phyloP scores from a whole-genome alignment of 805 yeast species.

The Wickerhamomyces bisporus region DNA sequence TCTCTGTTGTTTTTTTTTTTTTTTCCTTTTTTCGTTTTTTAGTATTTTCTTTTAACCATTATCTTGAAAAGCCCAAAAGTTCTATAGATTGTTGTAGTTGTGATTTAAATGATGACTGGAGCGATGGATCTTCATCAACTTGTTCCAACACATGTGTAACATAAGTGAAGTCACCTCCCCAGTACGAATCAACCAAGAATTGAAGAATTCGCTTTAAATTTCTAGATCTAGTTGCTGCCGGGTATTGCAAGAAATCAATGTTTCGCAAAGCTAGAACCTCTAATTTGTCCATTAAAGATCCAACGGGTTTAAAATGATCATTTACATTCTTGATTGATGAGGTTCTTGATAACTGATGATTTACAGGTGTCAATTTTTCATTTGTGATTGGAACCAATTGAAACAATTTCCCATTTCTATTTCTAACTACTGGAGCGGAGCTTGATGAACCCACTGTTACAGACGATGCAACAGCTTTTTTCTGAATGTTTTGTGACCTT shows the following conservation, averaged over 20 bases:
- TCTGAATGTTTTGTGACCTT: not conserved
- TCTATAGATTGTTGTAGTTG: slow-evolving; percentile 16
- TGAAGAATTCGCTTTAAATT: slow-evolving; percentile 28
- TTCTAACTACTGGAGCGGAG: not conserved
- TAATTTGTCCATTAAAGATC: slow-evolving; percentile 13
- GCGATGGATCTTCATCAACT: slow-evolving; percentile 11
- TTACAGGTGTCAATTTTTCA: too few relatives aligned
- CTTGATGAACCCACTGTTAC: too few relatives aligned
- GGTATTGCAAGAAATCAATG: slow-evolving; percentile 28
- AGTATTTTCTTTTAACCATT: too few relatives aligned
- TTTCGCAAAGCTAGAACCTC: slow-evolving; percentile 26
- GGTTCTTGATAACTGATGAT: not conserved
- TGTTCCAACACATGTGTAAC: slow-evolving; percentile 9
- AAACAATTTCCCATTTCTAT: slow-evolving; percentile 1
- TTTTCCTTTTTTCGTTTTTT: too few relatives aligned
- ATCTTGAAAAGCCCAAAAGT: slow-evolving; percentile 23
- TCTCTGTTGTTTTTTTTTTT: too few relatives aligned
- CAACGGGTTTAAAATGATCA: not conserved
- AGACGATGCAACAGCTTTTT: too few relatives aligned
- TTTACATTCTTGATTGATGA: slow-evolving; percentile 1
- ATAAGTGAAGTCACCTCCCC: slow-evolving; percentile 25
- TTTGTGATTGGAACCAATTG: not conserved
- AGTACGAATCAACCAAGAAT: slow-evolving; percentile 32
- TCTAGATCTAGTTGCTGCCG: slow-evolving; percentile 28
- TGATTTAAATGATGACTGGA: slow-evolving; percentile 9